Conservation (phyloP, 2,329 filamentous ascomycete genomes). For the Leptoxyphium fumago region DNA sequence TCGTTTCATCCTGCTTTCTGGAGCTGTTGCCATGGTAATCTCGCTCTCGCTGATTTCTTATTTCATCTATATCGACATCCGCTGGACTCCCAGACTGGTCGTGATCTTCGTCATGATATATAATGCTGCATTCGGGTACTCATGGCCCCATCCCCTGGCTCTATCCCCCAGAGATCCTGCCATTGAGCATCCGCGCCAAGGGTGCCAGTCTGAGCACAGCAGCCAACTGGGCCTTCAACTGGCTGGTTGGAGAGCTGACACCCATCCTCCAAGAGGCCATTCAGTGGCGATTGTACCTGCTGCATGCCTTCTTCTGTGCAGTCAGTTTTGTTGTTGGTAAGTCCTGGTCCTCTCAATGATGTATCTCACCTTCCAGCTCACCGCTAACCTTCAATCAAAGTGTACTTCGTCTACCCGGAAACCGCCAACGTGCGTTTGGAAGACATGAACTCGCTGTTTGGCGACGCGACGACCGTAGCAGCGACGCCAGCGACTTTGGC, state of each 20-base stretch:
- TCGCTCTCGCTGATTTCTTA: conserved; percentile 85
- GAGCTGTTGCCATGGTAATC: conserved; percentile 77
- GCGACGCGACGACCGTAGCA: conserved; percentile 74
- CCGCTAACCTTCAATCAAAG: conserved; percentile 31
- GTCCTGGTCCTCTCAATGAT: conserved; percentile 21
- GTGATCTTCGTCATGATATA: conserved; percentile 97
- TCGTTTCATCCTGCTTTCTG: conserved; percentile 74
- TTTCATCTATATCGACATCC: conserved; percentile 79
- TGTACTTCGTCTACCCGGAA: conserved; percentile 95
- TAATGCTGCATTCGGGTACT: conserved; percentile 91
- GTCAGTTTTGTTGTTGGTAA: conserved; percentile 90
- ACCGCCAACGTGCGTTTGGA: conserved; percentile 90
- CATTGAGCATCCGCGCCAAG: conserved; percentile 90
- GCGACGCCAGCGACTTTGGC: conserved; percentile 63
- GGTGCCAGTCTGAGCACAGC: conserved; percentile 92
- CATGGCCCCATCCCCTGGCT: conserved; percentile 97
- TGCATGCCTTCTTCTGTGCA: conserved; percentile 95
- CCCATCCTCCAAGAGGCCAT: conserved; percentile 86
- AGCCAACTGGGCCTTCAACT: conserved; percentile 97
- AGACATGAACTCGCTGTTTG: conserved; percentile 91
- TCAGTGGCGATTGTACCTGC: conserved; percentile 81
- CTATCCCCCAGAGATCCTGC: conserved; percentile 96
- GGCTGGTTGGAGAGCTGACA: conserved; percentile 89
- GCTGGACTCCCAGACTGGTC: conserved; percentile 64
- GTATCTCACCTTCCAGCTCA: neutral